phyloP scores from a whole-genome alignment of 805 yeast genomes.

The Saturnispora halmiae region DNA sequence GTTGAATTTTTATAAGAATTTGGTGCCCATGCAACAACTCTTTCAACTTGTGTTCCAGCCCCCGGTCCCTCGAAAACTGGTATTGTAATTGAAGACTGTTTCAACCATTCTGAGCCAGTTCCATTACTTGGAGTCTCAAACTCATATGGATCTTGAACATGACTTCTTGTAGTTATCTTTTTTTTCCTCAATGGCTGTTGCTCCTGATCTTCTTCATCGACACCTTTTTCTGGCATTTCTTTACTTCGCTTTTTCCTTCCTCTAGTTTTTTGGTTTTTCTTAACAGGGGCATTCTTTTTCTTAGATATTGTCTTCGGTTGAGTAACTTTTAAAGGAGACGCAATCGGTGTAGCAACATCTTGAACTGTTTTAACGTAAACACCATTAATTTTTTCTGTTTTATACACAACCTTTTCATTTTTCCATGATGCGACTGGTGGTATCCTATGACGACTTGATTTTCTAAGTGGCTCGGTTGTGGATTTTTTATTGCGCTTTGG shows the following conservation, averaged over 20 bases:
- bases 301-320: not conserved
- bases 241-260: not conserved
- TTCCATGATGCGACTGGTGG: conserved; percentile 80
- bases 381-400: conserved; percentile 35
- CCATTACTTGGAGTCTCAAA: not conserved
- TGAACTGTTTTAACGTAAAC: conserved; percentile 47
- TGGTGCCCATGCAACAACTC: conserved; percentile 60
- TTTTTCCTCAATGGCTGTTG: not conserved
- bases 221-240: not conserved
- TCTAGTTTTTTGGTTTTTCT: not conserved
- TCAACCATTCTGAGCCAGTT: conserved; percentile 47
- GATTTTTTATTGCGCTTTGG: too few species aligned
- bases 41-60: conserved; percentile 33
- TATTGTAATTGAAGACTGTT: conserved; percentile 29
- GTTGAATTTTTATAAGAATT: conserved; percentile 40
- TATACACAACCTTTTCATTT: conserved; percentile 65
- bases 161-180: not conserved
- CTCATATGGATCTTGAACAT: not conserved
- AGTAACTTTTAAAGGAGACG: not conserved
- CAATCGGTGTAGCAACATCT: conserved; percentile 44
- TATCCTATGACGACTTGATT: conserved; percentile 57
- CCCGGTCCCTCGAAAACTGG: conserved; percentile 47
- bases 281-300: not conserved
- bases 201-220: not conserved
- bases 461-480: conserved; percentile 40